Evolutionary conservation across 2,329 filamentous ascomycete genomes (phyloP), one percentile per base, ranked within the genome.

Genomic region (Verticillium albo-atrum): DNA sequence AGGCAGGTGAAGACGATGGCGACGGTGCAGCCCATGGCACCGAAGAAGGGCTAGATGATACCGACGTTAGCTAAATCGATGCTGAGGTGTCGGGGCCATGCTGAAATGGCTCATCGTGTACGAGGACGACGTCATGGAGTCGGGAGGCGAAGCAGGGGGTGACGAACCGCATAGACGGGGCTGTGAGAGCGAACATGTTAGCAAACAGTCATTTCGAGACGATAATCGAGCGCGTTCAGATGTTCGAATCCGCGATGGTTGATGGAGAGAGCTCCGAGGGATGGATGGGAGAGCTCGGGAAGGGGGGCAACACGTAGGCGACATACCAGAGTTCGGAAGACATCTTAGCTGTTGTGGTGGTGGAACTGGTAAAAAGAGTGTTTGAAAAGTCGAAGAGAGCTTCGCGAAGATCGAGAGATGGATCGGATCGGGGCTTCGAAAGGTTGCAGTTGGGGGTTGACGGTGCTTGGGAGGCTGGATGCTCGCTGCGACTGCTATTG

Each of bases 101-200:
- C 52, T 53, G 54, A 61, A 60, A 61, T 61, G 57, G 61, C 61
- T 63, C 62, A 63, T 55, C 56, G 56, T 26, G 56, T 30, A 55
- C 52, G 57, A 28, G 37, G 57, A 57, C 62, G 62, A 64, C 62
- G 62, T 64, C 62, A 64, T 64, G 62, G 62, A 59, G 51, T 60
- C 62, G 62, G 53, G 51, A 62, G 57, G 54, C 60, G 57, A 54
- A 58, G 37, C 42, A 60, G 66, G 61, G 63, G 62, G 58, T 65
- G 72, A 97, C 94, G 92, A 87, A 98, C 95, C 86, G 95, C 92
- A 84, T 98, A 99, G 74, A 96, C 94, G 81, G 94, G 94, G 84
- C 94, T 99, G 71, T 64, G 27, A 58, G 34, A 55, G 47, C 26
- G 55, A 56, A 58, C 64, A 30, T 23, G 62, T 71, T 68, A 71